Conservation (phyloP, 2,329 filamentous ascomycete species). For the Pseudomassariella vexata region DNA sequence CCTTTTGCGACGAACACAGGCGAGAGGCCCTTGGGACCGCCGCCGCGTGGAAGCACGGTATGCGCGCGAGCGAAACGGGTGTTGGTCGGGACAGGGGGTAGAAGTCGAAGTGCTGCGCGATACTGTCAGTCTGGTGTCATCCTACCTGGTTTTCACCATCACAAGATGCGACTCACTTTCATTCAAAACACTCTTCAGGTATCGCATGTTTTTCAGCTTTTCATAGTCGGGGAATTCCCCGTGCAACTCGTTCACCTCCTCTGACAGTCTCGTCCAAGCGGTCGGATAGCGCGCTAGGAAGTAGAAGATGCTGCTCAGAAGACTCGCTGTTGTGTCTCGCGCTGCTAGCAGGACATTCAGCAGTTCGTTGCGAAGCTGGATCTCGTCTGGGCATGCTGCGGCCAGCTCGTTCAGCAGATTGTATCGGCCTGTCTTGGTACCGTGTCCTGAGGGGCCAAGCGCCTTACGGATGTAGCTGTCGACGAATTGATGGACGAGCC, state of each 20-base stretch:
- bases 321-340: constrained; percentile 18
- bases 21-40: constrained; percentile 15
- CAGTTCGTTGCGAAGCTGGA: constrained; percentile 15
- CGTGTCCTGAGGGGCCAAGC: too few relatives aligned
- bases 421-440: constrained; percentile 7
- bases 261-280: constrained; percentile 3
- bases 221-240: neutral
- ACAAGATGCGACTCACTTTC: constrained; percentile 13
- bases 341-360: constrained; percentile 20
- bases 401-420: constrained; percentile 16
- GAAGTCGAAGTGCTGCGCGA: constrained; percentile 10
- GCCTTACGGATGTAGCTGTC: too few relatives aligned
- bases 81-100: constrained; percentile 19
- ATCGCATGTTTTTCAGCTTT: constrained; percentile 1
- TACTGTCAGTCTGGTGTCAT: neutral
- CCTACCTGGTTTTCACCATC: neutral
- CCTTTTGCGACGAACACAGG: constrained; percentile 22
- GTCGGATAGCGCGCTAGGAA: constrained; percentile 1
- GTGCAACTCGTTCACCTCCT: constrained; percentile 5
- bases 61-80: constrained; percentile 13
- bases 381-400: constrained; percentile 12
- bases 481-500: too few relatives aligned
- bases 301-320: constrained; percentile 10
- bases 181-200: constrained; percentile 1
- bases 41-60: constrained; percentile 17